Conservation (phyloP, 2,329 filamentous ascomycete species). For the Cordyceps militaris region DNA sequence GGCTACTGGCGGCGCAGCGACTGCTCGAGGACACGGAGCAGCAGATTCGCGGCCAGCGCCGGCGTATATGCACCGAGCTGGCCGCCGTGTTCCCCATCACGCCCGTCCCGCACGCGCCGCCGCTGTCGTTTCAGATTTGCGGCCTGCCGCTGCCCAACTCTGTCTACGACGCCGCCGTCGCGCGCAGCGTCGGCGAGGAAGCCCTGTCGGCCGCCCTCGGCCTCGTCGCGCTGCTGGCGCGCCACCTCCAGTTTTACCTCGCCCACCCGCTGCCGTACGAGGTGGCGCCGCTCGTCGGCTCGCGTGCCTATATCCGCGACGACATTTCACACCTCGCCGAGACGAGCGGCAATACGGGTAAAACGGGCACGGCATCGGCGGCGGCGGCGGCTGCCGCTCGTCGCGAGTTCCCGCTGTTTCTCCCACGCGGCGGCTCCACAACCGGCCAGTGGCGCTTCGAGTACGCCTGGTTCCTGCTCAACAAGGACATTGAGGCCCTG, state of each 20-base stretch:
- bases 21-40: conserved; percentile 54
- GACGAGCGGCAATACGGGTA: conserved; percentile 20
- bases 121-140: conserved; percentile 79
- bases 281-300: conserved; percentile 63
- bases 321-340: conserved; percentile 53
- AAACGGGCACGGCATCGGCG: neutral
- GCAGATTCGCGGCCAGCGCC: conserved; percentile 74
- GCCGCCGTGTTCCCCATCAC: conserved; percentile 73
- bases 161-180: conserved; percentile 51
- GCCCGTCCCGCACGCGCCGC: conserved; percentile 46
- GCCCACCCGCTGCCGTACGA: conserved; percentile 74
- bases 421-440: conserved; percentile 51
- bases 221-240: conserved; percentile 66
- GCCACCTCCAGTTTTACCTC: conserved; percentile 76
- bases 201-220: conserved; percentile 74
- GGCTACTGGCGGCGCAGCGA: too few relatives aligned
- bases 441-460: conserved; percentile 84
- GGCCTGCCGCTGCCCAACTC: conserved; percentile 74
- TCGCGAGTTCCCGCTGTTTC: conserved; percentile 73
- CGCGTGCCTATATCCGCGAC: conserved; percentile 68
- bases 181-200: conserved; percentile 53
- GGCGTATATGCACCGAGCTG: conserved; percentile 81
- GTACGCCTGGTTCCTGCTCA: conserved; percentile 92
- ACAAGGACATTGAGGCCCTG: conserved; percentile 80
- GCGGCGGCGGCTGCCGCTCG: conserved; percentile 40